Evolutionary conservation across 768 basidiomycete genomes (phyloP).

Genomic region (Pisolithus tinctorius): DNA sequence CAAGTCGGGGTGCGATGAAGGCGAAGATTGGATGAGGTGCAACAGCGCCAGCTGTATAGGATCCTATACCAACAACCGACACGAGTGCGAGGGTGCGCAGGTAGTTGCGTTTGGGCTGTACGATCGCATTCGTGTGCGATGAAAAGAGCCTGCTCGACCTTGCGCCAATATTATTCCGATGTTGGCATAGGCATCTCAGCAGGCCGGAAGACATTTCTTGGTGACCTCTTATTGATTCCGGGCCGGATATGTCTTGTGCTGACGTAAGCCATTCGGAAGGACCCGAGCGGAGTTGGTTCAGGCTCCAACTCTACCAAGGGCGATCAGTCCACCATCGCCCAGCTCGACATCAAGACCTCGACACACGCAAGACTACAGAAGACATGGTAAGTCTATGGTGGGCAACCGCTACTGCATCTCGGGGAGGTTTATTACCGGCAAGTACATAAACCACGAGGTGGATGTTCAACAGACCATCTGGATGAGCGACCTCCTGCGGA

Average conservation of each 20-base stretch:
- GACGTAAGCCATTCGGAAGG: constrained; percentile 12
- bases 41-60: constrained; percentile 52
- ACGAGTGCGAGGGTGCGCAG: constrained; percentile 16
- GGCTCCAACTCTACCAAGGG: not conserved
- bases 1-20: constrained; percentile 68
- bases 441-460: constrained; percentile 29
- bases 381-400: constrained; percentile 49
- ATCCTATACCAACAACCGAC: constrained; percentile 16
- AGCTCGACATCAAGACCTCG: constrained; percentile 15
- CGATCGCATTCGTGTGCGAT: constrained; percentile 1
- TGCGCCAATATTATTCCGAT: not conserved
- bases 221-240: not conserved
- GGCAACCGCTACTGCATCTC: constrained; percentile 17
- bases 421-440: constrained; percentile 35
- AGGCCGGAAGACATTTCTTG: constrained; percentile 4
- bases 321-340: not conserved
- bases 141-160: constrained; percentile 13
- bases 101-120: not conserved
- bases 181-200: constrained; percentile 4
- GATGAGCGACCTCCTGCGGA: constrained; percentile 27
- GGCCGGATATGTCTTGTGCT: not conserved
- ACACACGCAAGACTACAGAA: constrained; percentile 32
- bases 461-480: constrained; percentile 41
- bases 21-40: constrained; percentile 63
- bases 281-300: constrained; percentile 19